A percentile compares a stretch with the other conserved stretches of the same genome.
phyloP scores from a whole-genome alignment of 2,329 filamentous ascomycete species.

The Acephala macrosclerotiorum region DNA sequence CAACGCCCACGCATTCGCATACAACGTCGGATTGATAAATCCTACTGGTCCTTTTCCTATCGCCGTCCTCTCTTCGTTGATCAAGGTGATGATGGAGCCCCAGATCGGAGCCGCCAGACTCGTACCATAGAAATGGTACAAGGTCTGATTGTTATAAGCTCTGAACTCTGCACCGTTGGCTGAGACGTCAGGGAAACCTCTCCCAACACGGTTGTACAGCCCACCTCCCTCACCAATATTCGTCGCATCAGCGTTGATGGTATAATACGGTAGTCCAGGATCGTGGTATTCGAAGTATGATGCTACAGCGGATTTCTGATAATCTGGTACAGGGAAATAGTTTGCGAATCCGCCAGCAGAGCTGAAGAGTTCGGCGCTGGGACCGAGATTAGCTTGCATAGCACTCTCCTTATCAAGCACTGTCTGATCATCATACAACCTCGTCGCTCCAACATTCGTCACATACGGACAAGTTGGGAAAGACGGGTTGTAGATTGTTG shows the following conservation, averaged over 20 bases:
- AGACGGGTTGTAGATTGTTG: constrained; percentile 53
- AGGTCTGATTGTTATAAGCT: constrained; percentile 51
- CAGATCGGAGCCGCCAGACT: constrained; percentile 52
- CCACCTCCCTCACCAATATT: constrained; percentile 49
- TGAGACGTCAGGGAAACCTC: constrained; percentile 57
- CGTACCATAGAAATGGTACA: constrained; percentile 56
- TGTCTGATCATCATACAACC: constrained; percentile 48
- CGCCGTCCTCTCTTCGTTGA: constrained; percentile 49
- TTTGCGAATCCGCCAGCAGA: constrained; percentile 76
- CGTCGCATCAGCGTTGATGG: constrained; percentile 22
- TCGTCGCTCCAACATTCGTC: constrained; percentile 60
- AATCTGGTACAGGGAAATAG: constrained; percentile 55
- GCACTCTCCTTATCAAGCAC: constrained; percentile 50
- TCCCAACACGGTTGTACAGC: constrained; percentile 53
- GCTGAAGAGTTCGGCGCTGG: constrained; percentile 67
- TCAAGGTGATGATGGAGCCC: constrained; percentile 51
- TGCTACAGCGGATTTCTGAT: constrained; percentile 49
- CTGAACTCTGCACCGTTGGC: constrained; percentile 51
- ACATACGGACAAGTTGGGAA: constrained; percentile 58
- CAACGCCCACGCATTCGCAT: constrained; percentile 39
- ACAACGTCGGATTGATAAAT: constrained; percentile 48
- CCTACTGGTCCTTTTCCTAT: constrained; percentile 47
- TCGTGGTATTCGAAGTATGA: constrained; percentile 38
- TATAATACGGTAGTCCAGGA: constrained; percentile 34
- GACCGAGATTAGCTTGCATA: constrained; percentile 41